A percentile compares a stretch with the other conserved stretches of the same genome.
Conservation (phyloP, 345 rosid species). For the Eutrema heterophyllum region DNA sequence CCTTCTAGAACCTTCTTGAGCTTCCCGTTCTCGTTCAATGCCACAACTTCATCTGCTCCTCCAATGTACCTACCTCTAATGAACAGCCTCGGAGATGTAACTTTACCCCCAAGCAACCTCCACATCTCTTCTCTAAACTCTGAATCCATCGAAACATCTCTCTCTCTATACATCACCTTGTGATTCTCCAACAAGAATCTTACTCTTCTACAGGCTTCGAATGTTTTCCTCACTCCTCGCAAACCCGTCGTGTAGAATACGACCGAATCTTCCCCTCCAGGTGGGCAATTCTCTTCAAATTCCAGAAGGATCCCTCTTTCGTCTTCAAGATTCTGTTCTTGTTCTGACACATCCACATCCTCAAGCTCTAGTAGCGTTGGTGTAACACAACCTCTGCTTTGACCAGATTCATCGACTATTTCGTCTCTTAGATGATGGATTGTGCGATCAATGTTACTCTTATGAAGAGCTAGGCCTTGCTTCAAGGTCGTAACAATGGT, state of each 20-base stretch:
- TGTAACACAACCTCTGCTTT: conserved; percentile 18
- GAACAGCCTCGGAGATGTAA: conserved; percentile 73
- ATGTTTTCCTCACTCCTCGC: conserved; percentile 77
- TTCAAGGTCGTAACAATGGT: conserved; percentile 36
- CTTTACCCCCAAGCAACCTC: conserved; percentile 50
- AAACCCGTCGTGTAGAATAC: conserved; percentile 77
- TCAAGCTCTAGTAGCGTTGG: conserved; percentile 18
- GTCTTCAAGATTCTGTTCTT: conserved; percentile 7
- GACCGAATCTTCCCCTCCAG: conserved; percentile 60
- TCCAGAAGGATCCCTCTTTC: conserved; percentile 31
- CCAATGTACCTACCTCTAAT: conserved; percentile 75
- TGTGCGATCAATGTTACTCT: conserved; percentile 28
- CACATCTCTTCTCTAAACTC: conserved; percentile 79
- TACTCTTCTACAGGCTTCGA: conserved; percentile 61
- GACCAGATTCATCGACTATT: conserved; percentile 17
- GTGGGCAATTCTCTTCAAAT: conserved; percentile 57
- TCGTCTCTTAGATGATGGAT: conserved; percentile 31
- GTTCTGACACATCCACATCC: conserved; percentile 31
- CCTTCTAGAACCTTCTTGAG: conserved; percentile 63
- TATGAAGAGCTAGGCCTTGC: conserved; percentile 42
- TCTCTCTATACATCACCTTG: conserved; percentile 46
- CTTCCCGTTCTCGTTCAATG: conserved; percentile 75
- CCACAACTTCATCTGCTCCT: conserved; percentile 74
- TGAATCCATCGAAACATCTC: conserved; percentile 75
- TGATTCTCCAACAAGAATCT: conserved; percentile 61